Base-by-base conservation (phyloP, 2,329 filamentous ascomycete genomes). In the Epichloe gansuensis region DNA sequence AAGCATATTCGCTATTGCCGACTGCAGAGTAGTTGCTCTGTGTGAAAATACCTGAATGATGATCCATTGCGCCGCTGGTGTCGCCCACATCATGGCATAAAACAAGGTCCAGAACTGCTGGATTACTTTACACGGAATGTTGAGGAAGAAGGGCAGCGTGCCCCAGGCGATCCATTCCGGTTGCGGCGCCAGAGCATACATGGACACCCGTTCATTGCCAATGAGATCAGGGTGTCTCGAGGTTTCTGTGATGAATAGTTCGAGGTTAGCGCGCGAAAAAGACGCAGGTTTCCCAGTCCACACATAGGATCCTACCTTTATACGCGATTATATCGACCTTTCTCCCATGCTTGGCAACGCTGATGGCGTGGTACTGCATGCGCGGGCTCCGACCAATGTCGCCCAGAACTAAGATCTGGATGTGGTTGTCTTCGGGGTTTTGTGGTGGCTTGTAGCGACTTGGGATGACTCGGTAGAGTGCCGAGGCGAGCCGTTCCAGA, bases 351-450 rank as follows among this genome's bases (percentile, higher is more conserved):
- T 84, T 86, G 42, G 89, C 88, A 62, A 97, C 83, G 66, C 91
- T 97, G 60, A 95, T 74, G 21, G 91, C 91, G 77, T 98, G 93
- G 62, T 98, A 97, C 65, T 97, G 91, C 91, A 98, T 98, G 53
- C 93, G 88, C 48, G 93, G 93, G 65, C 91, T 97, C 46, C 91
- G 82, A 41, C 93, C 93, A 66, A 98, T 91, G 64, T 98, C 93
- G 45, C 93, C 93, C 31, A 98, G 78, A 17, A 98, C 93, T 15
- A 98, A 77, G 50, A 98, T 81, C 68, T 95, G 89, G 44, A 91
- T 64, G 55, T 72, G 71, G 43, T 73, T 69, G 58, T 72, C 66
- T 23, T 67, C 60, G 39, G 65, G 64, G 12, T 62, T 62, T 54
- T 60, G 59, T 2, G 69, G 60, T 4, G 68, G 67, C 11, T 50